Percentiles rank a stretch among this genome's conserved stretches.
phyloP scores from a whole-genome alignment of 2,329 filamentous ascomycete species.

The Aspergillus transmontanensis region DNA sequence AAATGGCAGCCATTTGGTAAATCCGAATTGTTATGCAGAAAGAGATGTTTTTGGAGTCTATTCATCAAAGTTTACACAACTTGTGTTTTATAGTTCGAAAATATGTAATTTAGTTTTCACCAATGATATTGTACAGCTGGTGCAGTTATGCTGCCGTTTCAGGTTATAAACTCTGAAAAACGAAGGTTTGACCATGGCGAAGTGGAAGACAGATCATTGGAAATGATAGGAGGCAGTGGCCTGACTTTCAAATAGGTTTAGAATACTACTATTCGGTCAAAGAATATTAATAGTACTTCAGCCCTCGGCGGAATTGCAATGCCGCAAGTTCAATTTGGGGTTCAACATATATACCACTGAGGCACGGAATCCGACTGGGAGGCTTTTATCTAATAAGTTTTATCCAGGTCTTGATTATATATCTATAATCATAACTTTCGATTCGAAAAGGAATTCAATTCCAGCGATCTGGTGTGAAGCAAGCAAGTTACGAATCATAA shows the following conservation, averaged over 20 bases:
- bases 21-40: conserved; percentile 8
- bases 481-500: neutral
- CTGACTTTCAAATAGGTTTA: neutral
- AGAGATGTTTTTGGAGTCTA: too few relatives aligned
- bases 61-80: neutral
- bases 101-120: neutral
- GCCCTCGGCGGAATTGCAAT: neutral
- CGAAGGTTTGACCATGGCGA: neutral
- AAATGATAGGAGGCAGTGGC: neutral
- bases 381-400: neutral
- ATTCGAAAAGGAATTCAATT: neutral
- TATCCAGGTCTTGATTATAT: neutral
- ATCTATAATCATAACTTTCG: neutral
- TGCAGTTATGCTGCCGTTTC: neutral
- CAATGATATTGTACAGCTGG: neutral
- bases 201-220: neutral
- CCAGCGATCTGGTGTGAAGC: neutral
- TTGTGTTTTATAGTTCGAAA: neutral
- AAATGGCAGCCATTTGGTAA: conserved; percentile 17
- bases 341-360: neutral
- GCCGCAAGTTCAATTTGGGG: neutral
- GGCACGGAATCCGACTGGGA: neutral
- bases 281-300: neutral
- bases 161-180: neutral
- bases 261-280: neutral